Base-by-base conservation (phyloP, 2,329 filamentous ascomycete genomes). In the Nakataea oryzae region DNA sequence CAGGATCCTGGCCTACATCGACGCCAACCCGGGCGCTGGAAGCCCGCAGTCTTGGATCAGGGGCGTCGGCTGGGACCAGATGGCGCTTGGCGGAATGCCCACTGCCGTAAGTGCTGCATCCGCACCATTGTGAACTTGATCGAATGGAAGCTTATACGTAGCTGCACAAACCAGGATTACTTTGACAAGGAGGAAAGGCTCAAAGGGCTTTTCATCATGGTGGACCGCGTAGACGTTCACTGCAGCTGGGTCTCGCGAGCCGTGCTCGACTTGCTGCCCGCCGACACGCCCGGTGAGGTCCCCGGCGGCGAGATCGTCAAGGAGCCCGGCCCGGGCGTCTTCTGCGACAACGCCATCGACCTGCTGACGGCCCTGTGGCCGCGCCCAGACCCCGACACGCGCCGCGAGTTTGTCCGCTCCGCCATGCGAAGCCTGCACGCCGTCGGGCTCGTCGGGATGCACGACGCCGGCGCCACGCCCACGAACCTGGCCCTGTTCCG, bases 341-440 rank as follows among this genome's bases (percentile, higher is more conserved):
- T 90, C 67, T 90, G 87, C 69, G 87, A 90, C 71, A 89, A 89
- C 68, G 86, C 87, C 28, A 88, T 89, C 81, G 83, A 86, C 56
- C 71, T 86, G 60, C 78, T 88, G 47, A 75, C 78, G 62, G 73
- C 76, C 2, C 67, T 82, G 24, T 87, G 84, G 76, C 86, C 86
- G 1, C 79, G 80, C 63, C 84, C 85, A 0, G 76, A 75, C 57
- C 72, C 71, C 6, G 75, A 76, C n/a, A 79, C 77, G 65, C 87
- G 84, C 68, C 76, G 77, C 6, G 72, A 70, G 28, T 86, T 82
- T 64, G 72, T 89, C 62, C 78, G 77, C 59, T 80, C 80, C 7
- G 87, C 87, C 14, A 87, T 89, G 82, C 69, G 68, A 14, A 79
- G 80, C 60, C 74, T 90, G 58, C 87, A 88, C 68, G 78, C 81